Evolutionary conservation across 352 stramenopile species (phyloP).

Genomic region (Halophytophthora batemanensis): DNA sequence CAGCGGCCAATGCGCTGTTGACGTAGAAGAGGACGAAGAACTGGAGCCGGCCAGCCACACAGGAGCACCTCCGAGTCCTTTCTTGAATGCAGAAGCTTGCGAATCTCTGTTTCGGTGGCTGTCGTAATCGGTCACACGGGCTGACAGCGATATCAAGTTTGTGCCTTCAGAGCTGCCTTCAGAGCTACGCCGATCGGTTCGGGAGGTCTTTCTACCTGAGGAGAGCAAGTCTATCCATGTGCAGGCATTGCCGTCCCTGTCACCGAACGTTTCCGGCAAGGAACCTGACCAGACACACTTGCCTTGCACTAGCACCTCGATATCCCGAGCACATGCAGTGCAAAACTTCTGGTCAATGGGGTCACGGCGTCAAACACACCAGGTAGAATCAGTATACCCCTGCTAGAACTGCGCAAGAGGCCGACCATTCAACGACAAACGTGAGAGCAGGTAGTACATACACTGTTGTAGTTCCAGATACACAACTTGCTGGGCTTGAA

Average conservation of each 20-base stretch:
- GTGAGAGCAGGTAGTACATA: conserved; percentile 19
- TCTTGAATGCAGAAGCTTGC: neutral
- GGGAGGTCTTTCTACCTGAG: conserved; percentile 30
- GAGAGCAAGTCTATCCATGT: conserved; percentile 61
- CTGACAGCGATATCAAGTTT: no score
- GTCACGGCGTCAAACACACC: neutral
- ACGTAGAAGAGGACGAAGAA: neutral
- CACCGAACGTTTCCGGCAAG: conserved; percentile 62
- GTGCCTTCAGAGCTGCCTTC: no score
- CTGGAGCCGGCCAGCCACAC: conserved; percentile 14
- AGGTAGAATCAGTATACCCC: neutral
- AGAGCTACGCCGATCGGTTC: conserved; percentile 13
- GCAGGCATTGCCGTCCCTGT: conserved; percentile 63
- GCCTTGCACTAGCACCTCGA: conserved; percentile 59
- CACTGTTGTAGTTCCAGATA: conserved; percentile 82
- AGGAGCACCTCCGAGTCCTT: conserved; percentile 8
- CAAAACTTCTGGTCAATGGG: conserved; percentile 24
- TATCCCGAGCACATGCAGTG: conserved; percentile 52
- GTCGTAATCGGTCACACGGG: no score
- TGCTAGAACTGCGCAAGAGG: no score
- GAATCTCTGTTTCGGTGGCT: no score
- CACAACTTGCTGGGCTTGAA: conserved; percentile 58
- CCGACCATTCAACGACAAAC: neutral
- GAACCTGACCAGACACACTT: conserved; percentile 77
- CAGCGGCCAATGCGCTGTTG: conserved; percentile 3